Evolutionary conservation across 2,329 filamentous ascomycete species (phyloP), one percentile per base, ranked within the genome.

Genomic region (Massarina eburnea): DNA sequence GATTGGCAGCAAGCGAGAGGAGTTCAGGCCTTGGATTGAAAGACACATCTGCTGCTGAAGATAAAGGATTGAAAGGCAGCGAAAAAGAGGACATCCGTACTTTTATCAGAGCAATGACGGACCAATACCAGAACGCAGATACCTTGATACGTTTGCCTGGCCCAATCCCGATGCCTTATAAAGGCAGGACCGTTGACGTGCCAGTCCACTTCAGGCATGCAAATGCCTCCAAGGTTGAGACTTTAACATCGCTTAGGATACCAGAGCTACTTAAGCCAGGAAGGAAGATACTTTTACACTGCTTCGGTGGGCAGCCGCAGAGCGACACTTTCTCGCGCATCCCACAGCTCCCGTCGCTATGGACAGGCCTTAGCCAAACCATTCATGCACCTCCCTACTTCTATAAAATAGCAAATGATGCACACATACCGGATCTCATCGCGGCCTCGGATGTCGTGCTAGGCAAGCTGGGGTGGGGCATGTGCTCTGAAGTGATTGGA

Each of bases 401-500:
- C 10, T 22, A 38, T 38, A 22, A 10, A 15, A 37, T 37, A 8
- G 5, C 6, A 19, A 19, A 10, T 17, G 34, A 21, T 8, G 34
- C 34, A 14, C 21, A 39, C 15, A 39, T 39, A 6, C 37, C 24
- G 10, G 17, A 29, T 12, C 38, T 40, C 15, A 40, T 40, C 21
- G 22, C 38, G 12, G 38, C 38, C 15, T 29, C 21, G 9, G 38
- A 40, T 17, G 38, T 24, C 8, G 24, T 40, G 12, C n/a, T 40
- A 4, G 38, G 38, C 7, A 40, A 40, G 38, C 24, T 40, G 4
- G 38, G 38, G 14, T 40, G 38, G 38, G 24, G 24, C 2, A 40
- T 40, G 38, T 40, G 38, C 38, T 40, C 38, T 9, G 38, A 40
- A 24, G 24, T 40, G 15, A 26, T 40, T 10, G 38, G 38, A 2